A percentile compares a stretch with the other conserved stretches of the same genome.
Evolutionary conservation across 495 filamentous ascomycete genomes (phyloP).

Genomic region (Penicillium steckii): DNA sequence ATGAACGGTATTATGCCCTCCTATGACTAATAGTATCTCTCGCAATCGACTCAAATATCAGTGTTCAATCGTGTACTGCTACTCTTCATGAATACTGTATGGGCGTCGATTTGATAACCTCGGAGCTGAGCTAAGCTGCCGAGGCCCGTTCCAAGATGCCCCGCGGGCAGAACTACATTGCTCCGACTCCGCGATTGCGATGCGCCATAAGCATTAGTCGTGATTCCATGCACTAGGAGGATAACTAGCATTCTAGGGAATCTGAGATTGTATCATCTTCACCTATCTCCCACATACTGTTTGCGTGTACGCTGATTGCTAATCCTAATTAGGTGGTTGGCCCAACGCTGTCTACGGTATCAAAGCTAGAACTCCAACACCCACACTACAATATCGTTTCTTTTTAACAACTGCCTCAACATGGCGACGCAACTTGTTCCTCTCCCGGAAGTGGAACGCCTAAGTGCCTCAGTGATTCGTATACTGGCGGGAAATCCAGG

Average conservation of each 20-base stretch:
- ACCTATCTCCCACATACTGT: neutral
- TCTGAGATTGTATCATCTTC: neutral
- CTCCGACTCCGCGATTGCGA: neutral
- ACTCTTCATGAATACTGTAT: no score
- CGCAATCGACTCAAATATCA: no score
- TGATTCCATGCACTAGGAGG: neutral
- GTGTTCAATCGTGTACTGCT: no score
- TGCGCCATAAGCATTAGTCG: neutral
- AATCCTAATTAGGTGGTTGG: neutral
- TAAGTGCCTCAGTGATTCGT: slow-evolving; percentile 66
- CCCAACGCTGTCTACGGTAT: neutral
- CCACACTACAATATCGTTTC: neutral
- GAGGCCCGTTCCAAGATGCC: slow-evolving; percentile 27
- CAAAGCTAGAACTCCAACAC: neutral
- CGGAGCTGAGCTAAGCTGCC: slow-evolving; percentile 30
- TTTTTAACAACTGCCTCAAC: neutral
- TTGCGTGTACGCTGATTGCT: neutral
- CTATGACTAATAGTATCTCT: neutral
- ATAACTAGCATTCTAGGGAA: neutral
- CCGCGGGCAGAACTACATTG: slow-evolving; percentile 18
- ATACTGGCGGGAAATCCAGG: slow-evolving; percentile 81
- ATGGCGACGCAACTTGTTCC: slow-evolving; percentile 50
- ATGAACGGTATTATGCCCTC: neutral
- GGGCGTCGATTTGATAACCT: no score
- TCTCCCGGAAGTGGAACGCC: slow-evolving; percentile 63